phyloP scores from a whole-genome alignment of 805 yeast genomes.

The Blastobotrys robertii region DNA sequence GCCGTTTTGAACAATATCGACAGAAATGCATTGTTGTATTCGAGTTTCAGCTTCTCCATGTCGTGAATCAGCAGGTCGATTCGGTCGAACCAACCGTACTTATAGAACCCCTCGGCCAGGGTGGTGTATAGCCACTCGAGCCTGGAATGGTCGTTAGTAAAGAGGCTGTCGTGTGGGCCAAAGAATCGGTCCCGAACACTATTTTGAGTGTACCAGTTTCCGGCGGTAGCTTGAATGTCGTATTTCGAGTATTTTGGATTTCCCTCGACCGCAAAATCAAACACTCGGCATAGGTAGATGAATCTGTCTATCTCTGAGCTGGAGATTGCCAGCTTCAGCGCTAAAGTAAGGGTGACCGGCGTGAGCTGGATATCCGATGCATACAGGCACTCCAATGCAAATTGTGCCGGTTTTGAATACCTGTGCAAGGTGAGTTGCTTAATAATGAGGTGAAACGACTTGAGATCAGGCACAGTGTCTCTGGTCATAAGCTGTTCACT shows the following conservation, averaged over 20 bases:
- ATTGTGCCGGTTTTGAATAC: slow-evolving; percentile 18
- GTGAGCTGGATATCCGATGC: slow-evolving; percentile 14
- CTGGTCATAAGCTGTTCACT: slow-evolving; percentile 15
- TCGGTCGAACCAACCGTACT: slow-evolving; percentile 7
- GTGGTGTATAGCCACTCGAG: slow-evolving; percentile 1
- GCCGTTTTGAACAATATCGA: slow-evolving; percentile 18
- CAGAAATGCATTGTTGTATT: slow-evolving; percentile 10
- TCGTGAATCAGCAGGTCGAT: slow-evolving; percentile 9
- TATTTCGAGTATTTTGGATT: not conserved
- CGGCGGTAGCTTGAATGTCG: not conserved
- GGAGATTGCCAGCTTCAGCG: slow-evolving; percentile 9
- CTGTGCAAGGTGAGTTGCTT: slow-evolving; percentile 16
- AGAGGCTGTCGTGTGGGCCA: too few species aligned
- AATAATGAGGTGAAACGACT: slow-evolving; percentile 19
- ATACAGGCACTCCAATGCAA: slow-evolving; percentile 20
- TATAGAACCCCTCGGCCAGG: slow-evolving; percentile 12
- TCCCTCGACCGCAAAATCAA: slow-evolving; percentile 1
- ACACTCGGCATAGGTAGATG: slow-evolving; percentile 6
- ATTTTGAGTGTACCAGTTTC: not conserved
- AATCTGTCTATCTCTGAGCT: slow-evolving; percentile 7
- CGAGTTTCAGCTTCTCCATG: slow-evolving; percentile 2
- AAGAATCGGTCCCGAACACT: too few species aligned
- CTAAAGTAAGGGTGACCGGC: slow-evolving; percentile 10
- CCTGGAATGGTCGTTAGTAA: not conserved
- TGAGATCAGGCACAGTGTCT: slow-evolving; percentile 17